phyloP scores from a whole-genome alignment of 305 asterid species.

The Fraxinus albicans region DNA sequence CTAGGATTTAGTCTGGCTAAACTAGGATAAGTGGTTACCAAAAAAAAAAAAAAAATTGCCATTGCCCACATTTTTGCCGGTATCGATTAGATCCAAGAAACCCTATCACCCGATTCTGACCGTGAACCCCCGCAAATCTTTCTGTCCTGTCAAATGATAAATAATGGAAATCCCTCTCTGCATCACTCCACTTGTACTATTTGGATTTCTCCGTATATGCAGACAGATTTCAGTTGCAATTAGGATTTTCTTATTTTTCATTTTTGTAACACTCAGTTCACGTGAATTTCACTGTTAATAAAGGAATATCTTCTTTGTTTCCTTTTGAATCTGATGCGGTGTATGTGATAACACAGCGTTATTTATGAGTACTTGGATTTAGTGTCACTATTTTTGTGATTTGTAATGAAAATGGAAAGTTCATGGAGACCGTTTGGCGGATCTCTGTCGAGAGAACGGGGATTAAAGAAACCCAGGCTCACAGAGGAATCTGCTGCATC shows the following conservation, averaged over 20 bases:
- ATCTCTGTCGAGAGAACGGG: slow-evolving; percentile 55
- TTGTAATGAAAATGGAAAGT: slow-evolving; percentile 41
- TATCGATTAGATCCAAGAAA: slow-evolving; percentile 13
- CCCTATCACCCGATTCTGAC: slow-evolving; percentile 23
- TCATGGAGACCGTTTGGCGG: slow-evolving; percentile 43
- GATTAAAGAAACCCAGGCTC: slow-evolving; percentile 74
- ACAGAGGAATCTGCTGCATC: slow-evolving; percentile 42
- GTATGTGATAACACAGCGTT: slow-evolving; percentile 5
- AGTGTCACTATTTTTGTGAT: slow-evolving; percentile 33
- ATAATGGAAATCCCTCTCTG: not conserved
- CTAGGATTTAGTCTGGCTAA: no score
- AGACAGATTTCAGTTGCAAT: slow-evolving; percentile 15
- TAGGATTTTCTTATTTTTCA: not conserved
- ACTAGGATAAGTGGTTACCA: no score
- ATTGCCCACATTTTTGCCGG: not conserved
- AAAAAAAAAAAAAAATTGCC: not conserved
- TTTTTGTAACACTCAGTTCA: slow-evolving; percentile 9
- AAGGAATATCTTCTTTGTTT: not conserved
- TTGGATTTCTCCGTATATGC: slow-evolving; percentile 1
- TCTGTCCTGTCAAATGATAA: not conserved
- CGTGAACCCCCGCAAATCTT: not conserved
- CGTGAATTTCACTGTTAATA: not conserved
- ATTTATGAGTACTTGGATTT: slow-evolving; percentile 19
- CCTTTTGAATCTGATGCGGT: not conserved
- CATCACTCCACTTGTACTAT: slow-evolving; percentile 1